A percentile compares a stretch with the other conserved stretches of the same genome.
Conservation (phyloP, 164 flowering plant genomes). For the Cinnamomum micranthum region DNA sequence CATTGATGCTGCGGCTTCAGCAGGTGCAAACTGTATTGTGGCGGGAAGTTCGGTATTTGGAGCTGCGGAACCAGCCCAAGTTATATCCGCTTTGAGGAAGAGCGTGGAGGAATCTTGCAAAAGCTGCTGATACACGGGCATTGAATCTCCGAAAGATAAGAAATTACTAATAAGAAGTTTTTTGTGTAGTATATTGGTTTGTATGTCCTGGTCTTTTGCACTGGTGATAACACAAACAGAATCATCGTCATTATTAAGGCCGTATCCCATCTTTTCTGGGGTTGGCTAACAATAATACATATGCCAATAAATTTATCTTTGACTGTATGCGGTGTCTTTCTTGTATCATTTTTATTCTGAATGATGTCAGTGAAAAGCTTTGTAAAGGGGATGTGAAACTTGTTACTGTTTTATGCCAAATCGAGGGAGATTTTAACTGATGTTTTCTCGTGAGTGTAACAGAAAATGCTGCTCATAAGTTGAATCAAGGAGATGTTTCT, state of each 20-base stretch:
- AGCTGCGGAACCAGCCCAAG: conserved; percentile 76
- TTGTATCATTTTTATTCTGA: not conserved
- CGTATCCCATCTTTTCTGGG: not conserved
- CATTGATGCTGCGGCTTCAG: conserved; percentile 69
- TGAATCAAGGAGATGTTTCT: no score
- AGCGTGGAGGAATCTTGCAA: conserved; percentile 44
- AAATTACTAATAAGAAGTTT: not conserved
- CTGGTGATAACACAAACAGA: not conserved
- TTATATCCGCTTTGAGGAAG: conserved; percentile 65
- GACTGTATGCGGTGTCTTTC: not conserved
- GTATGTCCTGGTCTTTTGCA: not conserved
- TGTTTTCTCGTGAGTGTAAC: no score
- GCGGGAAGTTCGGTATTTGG: conserved; percentile 98
- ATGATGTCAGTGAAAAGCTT: not conserved
- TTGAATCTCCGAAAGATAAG: no score
- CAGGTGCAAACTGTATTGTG: conserved; percentile 95
- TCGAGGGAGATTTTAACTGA: not conserved
- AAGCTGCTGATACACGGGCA: conserved; percentile 4
- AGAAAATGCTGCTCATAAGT: no score
- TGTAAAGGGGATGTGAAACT: not conserved
- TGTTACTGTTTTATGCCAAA: not conserved
- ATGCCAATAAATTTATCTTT: not conserved
- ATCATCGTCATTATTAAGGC: not conserved
- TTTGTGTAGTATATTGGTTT: not conserved
- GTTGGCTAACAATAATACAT: not conserved